These are phyloP conservation scores for Hyphopichia burtonii DNA, from an alignment of 1,139 yeast genomes.

Conservation along the genomic window DNA sequence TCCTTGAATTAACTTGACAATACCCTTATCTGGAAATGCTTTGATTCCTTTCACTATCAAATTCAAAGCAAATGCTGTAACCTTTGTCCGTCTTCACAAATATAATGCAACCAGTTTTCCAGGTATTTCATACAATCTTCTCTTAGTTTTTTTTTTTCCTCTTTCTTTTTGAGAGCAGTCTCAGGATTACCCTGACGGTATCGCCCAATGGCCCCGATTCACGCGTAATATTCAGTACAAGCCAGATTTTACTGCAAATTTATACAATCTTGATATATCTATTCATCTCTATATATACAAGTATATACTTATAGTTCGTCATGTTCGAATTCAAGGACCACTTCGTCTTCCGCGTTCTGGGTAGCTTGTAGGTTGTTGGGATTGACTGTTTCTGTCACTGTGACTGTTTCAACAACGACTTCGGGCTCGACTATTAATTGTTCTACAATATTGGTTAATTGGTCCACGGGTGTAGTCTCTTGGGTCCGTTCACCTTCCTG, in stretches of 20 bases:
- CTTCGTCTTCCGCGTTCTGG: neutral
- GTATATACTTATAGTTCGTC: slow-evolving; percentile 5
- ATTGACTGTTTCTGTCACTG: neutral
- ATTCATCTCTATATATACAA: too few relatives aligned
- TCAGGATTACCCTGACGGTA: neutral
- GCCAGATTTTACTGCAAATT: neutral
- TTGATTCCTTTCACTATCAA: too few relatives aligned
- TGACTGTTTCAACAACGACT: neutral
- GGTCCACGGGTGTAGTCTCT: neutral
- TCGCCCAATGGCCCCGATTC: neutral
- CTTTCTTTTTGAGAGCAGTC: neutral
- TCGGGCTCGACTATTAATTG: neutral
- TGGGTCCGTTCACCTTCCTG: neutral
- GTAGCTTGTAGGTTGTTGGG: neutral
- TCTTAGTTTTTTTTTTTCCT: neutral
- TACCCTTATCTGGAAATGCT: too few relatives aligned
- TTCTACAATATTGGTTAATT: neutral
- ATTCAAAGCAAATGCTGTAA: too few relatives aligned
- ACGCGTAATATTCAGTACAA: neutral
- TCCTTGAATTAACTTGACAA: too few relatives aligned
- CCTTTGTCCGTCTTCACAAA: too few relatives aligned
- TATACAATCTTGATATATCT: neutral
- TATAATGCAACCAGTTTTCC: neutral
- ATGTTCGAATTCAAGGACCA: slow-evolving; percentile 1
- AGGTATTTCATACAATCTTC: neutral